A percentile compares a stretch with the other conserved stretches of the same genome.
These are phyloP conservation scores for Neurospora intermedia DNA, from an alignment of 495 filamentous ascomycete genomes.

Conservation along the genomic window DNA sequence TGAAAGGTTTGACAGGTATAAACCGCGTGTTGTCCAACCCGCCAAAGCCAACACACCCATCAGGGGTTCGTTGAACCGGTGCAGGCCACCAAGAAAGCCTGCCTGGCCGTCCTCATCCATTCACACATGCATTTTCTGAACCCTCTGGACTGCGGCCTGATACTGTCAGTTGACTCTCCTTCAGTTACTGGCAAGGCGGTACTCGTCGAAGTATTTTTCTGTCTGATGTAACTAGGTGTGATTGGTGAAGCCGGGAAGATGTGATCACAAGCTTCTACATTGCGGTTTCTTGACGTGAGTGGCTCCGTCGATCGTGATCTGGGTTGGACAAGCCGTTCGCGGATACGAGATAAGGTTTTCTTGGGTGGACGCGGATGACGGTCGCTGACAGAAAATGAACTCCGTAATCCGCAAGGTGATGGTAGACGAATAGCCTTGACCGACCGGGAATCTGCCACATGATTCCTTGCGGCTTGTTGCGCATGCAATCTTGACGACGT, in stretches of 20 bases:
- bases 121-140: slow-evolving; percentile 13
- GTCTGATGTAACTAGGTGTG: not conserved
- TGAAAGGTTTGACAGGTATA: not conserved
- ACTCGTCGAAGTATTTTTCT: not conserved
- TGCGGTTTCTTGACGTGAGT: not conserved
- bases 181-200: not conserved
- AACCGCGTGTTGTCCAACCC: not conserved
- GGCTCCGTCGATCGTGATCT: slow-evolving; percentile 2
- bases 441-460: not conserved
- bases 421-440: not conserved
- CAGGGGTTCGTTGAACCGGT: slow-evolving; percentile 11
- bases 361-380: slow-evolving; percentile 9
- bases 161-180: not conserved
- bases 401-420: slow-evolving; percentile 1
- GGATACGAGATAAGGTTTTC: slow-evolving; percentile 16
- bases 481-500: not conserved
- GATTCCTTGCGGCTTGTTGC: not conserved
- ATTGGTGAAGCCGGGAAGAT: not conserved
- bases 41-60: not conserved
- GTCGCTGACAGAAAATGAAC: slow-evolving; percentile 8
- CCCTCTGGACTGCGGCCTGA: not conserved
- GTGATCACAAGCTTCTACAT: not conserved
- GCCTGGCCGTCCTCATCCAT: slow-evolving; percentile 16
- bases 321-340: slow-evolving; percentile 9
- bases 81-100: slow-evolving; percentile 13